phyloP scores from a whole-genome alignment of 371 early-diverging fungal genomes.

The Apophysomyces elegans region DNA sequence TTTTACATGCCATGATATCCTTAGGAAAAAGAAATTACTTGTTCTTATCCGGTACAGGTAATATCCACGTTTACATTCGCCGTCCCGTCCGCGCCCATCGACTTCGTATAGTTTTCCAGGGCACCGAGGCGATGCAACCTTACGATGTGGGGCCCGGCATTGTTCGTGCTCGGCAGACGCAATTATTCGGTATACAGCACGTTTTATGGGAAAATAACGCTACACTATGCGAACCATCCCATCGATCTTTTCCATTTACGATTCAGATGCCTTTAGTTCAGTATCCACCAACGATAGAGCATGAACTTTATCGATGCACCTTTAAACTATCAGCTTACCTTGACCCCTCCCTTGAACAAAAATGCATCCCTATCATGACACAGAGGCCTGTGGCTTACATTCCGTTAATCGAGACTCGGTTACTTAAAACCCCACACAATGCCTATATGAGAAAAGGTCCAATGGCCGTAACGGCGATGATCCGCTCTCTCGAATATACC shows the following conservation, averaged over 20 bases:
- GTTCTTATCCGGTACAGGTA: background rate
- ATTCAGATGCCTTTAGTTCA: conserved; percentile 48
- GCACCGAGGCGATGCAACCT: conserved; percentile 21
- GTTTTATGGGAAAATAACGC: conserved; percentile 38
- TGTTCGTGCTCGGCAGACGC: conserved; percentile 6
- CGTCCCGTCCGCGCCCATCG: conserved; percentile 21
- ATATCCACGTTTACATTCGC: background rate
- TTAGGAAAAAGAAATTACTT: no score
- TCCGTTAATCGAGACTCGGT: conserved; percentile 44
- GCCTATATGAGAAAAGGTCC: conserved; percentile 8
- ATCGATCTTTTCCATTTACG: conserved; percentile 36
- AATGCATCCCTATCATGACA: conserved; percentile 8
- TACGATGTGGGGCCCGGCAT: conserved; percentile 1
- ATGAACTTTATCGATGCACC: conserved; percentile 31
- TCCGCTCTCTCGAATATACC: conserved; percentile 33
- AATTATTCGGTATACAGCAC: conserved; percentile 39
- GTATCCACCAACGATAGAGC: conserved; percentile 42
- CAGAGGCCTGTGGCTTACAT: conserved; percentile 27
- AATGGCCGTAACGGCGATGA: conserved; percentile 16
- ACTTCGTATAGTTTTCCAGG: conserved; percentile 36
- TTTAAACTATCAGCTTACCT: conserved; percentile 37
- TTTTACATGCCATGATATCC: no score
- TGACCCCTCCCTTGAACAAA: conserved; percentile 16
- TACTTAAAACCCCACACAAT: conserved; percentile 28
- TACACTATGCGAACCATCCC: conserved; percentile 16